Base-by-base conservation (phyloP, 2,329 filamentous ascomycete genomes). In the Gnomoniopsis sp. region DNA sequence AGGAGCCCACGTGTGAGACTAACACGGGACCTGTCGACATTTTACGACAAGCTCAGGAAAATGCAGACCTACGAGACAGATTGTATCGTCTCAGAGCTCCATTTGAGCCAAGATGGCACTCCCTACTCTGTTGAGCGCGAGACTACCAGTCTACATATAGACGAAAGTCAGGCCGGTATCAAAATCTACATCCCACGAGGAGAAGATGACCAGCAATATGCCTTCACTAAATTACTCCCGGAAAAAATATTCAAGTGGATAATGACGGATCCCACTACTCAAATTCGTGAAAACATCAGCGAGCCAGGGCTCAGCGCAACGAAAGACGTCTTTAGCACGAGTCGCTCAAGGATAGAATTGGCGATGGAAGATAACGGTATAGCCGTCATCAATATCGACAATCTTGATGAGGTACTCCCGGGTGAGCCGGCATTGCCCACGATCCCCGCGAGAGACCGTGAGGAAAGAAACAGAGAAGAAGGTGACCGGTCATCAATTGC, bases 111-210 rank as follows among this genome's bases (percentile, higher is more conserved):
- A 38, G 69, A 70, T 3, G 69, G 66, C 0, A 50, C 50, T 2
- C 15, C 56, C 1, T 21, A 68, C 0, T 44, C 55, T 0, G 63
- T 68, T 3, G 48, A 65, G 1, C 59, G 66, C 7, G 57, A 65
- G 1, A 59, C 49, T 15, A 65, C 64, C 6, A 61, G 66, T 1
- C 36, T 71, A 2, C 70, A 74, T 7, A 64, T 76, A n/a, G 61
- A 67, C 0, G 71, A 74, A 10, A 52, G 57, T 0, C 19, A 51
- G 0, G 55, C 23, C 0, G 14, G 26, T 0, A 60, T 74, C 3
- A 63, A 61, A 3, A 53, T 76, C 0, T 76, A 70, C n/a, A 57
- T 77, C 0, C 74, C 74, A 0, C 62, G 60, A 3, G 53, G 68
- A 11, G 63, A 62, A 14, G 60, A 65, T 11, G 49, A 59, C 0